These are phyloP conservation scores for Phytopythium cucurbitacearum DNA, from an alignment of 352 stramenopile species.

Conservation along the genomic window DNA sequence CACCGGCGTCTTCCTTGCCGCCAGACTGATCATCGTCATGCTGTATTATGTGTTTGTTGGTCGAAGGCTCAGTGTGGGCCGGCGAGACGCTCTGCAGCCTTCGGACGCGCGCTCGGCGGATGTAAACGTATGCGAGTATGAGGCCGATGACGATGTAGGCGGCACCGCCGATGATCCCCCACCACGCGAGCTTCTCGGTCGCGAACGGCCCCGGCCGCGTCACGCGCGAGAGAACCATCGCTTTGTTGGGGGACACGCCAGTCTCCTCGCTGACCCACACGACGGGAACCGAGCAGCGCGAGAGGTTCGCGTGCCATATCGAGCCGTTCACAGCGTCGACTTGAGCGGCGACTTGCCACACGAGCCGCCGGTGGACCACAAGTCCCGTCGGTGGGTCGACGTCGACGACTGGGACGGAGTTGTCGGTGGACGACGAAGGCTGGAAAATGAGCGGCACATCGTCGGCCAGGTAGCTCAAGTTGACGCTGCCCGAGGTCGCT, in stretches of 20 bases:
- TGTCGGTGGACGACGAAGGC: neutral
- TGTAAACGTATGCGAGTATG: neutral
- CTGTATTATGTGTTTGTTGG: too few species aligned
- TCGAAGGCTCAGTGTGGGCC: too few species aligned
- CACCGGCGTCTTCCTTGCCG: too few species aligned
- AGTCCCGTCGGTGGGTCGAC: conserved; percentile 42
- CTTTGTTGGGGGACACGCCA: conserved; percentile 22
- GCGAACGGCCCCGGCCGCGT: conserved; percentile 24
- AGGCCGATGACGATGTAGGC: conserved; percentile 20
- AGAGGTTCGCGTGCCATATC: conserved; percentile 31
- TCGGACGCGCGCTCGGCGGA: neutral
- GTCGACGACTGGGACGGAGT: conserved; percentile 23
- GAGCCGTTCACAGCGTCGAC: conserved; percentile 14
- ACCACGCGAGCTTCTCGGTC: conserved; percentile 30
- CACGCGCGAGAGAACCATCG: conserved; percentile 5
- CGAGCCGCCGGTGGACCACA: conserved; percentile 41
- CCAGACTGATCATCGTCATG: too few species aligned
- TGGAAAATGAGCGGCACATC: conserved; percentile 35
- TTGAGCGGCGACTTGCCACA: conserved; percentile 41
- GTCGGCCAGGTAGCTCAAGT: conserved; percentile 42
- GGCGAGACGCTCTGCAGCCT: too few species aligned
- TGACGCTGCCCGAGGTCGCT: conserved; percentile 13
- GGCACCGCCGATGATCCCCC: conserved; percentile 18
- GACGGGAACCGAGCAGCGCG: conserved; percentile 32
- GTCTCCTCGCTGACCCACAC: conserved; percentile 44